Base-by-base conservation (phyloP, 139 green algal species). In the Chlorella ohadii region DNA sequence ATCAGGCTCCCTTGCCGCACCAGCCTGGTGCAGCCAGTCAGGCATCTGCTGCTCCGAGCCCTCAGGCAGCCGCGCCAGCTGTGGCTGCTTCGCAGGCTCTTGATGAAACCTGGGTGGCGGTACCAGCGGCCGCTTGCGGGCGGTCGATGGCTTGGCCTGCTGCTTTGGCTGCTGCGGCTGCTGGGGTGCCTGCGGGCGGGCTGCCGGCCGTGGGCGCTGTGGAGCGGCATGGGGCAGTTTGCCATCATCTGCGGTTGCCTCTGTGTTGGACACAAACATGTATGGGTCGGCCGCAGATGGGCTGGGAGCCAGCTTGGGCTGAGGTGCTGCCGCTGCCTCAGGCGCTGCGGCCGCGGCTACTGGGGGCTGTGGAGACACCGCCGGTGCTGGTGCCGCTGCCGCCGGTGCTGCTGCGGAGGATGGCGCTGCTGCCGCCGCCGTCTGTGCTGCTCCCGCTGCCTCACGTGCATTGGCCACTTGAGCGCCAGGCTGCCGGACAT, bases 181-280 rank as follows among this genome's bases (percentile, higher is more conserved):
- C 51, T 59, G 51, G 11, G 9, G 51, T 13, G 51, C 51, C 11
- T 22, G 15, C 51, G 51, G 51, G 12, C 15, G 51, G 9, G 12
- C 51, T 20, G 51, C 15, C 9, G 3, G 51, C 15, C 22, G 12
- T 13, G 51, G 9, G 51, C 51, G 13, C 63, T 34, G 63, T 1
- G 63, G 63, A 33, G 63, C 27, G 12, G 68, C 68, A 5, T 47
- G 36, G 4, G n/a, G 25, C 68, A 75, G 68, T 0, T 39, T 0
- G 5, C 27, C 71, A 13, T 34, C 39, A 36, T 23, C 39, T 20
- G 27, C 71, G 19, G 71, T 6, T 16, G 17, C 31, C 72, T 79
- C 72, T 33, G 72, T 79, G 47, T 44, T 66, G 17, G 72, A 66
- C 17, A 44, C 16, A n/a, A 79, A 79, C 12, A 33, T 28, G 72